Evolutionary conservation across 495 filamentous ascomycete genomes (phyloP).

Genomic region (Podospora bellae-mahoneyi): DNA sequence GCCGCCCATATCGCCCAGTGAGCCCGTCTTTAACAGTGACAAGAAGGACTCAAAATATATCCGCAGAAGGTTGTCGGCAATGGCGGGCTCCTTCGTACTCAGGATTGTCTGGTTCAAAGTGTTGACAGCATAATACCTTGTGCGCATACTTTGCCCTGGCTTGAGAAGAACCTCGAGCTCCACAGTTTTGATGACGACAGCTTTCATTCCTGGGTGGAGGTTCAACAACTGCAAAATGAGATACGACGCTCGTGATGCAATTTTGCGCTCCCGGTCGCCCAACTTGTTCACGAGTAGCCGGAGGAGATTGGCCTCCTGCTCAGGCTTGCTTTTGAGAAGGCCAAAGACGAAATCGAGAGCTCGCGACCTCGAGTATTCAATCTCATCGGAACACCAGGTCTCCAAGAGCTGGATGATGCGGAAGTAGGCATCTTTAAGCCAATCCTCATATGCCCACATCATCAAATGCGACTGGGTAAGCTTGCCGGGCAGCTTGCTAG

Average conservation of each 20-base stretch:
- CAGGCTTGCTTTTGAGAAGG: slow-evolving; percentile 88
- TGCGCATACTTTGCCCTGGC: slow-evolving; percentile 78
- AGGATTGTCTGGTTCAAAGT: slow-evolving; percentile 95
- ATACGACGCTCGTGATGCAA: slow-evolving; percentile 87
- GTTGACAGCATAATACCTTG: slow-evolving; percentile 94
- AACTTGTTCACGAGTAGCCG: slow-evolving; percentile 92
- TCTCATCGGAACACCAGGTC: slow-evolving; percentile 86
- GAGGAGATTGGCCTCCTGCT: slow-evolving; percentile 93
- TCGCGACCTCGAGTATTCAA: slow-evolving; percentile 81
- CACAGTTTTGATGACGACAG: slow-evolving; percentile 73
- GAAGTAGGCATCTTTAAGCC: slow-evolving; percentile 88
- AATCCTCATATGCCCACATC: slow-evolving; percentile 90
- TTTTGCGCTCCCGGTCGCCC: slow-evolving; percentile 89
- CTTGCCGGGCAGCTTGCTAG: slow-evolving; percentile 63
- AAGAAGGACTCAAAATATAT: slow-evolving; percentile 91
- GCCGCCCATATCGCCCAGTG: slow-evolving; percentile 27
- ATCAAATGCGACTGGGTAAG: slow-evolving; percentile 74
- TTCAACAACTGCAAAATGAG: slow-evolving; percentile 84
- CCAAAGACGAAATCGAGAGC: slow-evolving; percentile 86
- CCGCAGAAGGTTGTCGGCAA: slow-evolving; percentile 76
- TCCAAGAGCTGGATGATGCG: slow-evolving; percentile 87
- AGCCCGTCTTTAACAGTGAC: slow-evolving; percentile 60
- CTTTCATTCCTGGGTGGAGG: slow-evolving; percentile 89
- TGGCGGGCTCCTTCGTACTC: slow-evolving; percentile 71
- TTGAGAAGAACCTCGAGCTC: slow-evolving; percentile 85